Conservation (phyloP, 208 protist genomes). For the Acanthamoeba lenticulata region DNA sequence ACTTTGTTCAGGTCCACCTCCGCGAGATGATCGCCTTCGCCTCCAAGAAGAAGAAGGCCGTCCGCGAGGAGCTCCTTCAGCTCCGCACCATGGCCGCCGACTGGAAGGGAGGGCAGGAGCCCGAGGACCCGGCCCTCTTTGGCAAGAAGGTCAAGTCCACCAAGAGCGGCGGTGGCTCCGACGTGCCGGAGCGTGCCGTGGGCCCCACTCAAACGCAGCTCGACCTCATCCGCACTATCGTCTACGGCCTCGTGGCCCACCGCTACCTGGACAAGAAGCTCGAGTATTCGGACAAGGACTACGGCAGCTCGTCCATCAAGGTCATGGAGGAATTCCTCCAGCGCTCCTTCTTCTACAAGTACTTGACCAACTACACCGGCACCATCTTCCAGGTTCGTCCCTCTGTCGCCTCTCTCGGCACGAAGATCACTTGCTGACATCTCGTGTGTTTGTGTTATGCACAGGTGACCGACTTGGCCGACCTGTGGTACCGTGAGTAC, state of each 20-base stretch:
- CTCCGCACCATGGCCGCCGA: slow-evolving; percentile 80
- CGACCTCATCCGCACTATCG: slow-evolving; percentile 76
- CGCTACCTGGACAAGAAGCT: slow-evolving; percentile 67
- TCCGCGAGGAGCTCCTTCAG: slow-evolving; percentile 75
- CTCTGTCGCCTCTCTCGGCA: too few relatives aligned
- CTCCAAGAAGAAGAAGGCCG: slow-evolving; percentile 73
- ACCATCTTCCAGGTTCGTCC: slow-evolving; percentile 62
- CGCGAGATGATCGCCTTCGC: slow-evolving; percentile 71
- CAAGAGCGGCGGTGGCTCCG: slow-evolving; percentile 50
- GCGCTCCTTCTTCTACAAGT: slow-evolving; percentile 78
- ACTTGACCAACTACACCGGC: slow-evolving; percentile 76
- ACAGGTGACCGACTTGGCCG: slow-evolving; percentile 85
- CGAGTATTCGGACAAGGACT: slow-evolving; percentile 81
- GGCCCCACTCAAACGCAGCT: slow-evolving; percentile 77
- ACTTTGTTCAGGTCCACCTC: slow-evolving; percentile 84
- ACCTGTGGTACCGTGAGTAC: slow-evolving; percentile 89
- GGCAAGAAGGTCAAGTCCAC: slow-evolving; percentile 78
- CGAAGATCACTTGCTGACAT: too few relatives aligned
- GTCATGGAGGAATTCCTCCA: slow-evolving; percentile 77
- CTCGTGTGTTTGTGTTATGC: too few relatives aligned
- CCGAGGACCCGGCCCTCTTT: slow-evolving; percentile 72
- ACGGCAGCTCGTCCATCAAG: slow-evolving; percentile 54
- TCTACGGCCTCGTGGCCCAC: slow-evolving; percentile 69
- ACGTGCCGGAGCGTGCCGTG: slow-evolving; percentile 71
- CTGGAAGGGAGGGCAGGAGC: slow-evolving; percentile 79